Evolutionary conservation across 2,329 filamentous ascomycete species (phyloP).

Genomic region (Escovopsis weberi): DNA sequence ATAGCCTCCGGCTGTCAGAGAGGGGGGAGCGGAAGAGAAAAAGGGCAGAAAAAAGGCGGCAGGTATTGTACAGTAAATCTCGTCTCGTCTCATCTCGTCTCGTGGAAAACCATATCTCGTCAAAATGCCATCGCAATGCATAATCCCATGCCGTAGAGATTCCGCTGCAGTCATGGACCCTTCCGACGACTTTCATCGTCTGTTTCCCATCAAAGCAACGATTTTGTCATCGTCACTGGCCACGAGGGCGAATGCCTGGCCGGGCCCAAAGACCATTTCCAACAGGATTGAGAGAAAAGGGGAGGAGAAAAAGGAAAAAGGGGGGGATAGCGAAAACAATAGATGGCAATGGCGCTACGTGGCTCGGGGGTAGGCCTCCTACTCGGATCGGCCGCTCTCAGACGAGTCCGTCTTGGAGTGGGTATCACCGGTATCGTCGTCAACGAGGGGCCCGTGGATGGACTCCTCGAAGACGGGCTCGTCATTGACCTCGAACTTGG

Average conservation of each 20-base stretch:
- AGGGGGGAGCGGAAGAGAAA: neutral
- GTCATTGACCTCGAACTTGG: constrained; percentile 90
- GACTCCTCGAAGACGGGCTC: constrained; percentile 89
- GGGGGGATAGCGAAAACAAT: too few species aligned
- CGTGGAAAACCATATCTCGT: constrained; percentile 6
- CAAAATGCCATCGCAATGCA: constrained; percentile 4
- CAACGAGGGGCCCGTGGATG: constrained; percentile 51
- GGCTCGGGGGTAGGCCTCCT: constrained; percentile 4
- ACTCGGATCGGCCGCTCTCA: constrained; percentile 43
- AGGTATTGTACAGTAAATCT: constrained; percentile 15
- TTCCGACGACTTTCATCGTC: neutral
- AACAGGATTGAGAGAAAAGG: neutral
- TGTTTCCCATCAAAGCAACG: neutral
- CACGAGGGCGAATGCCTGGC: too few species aligned
- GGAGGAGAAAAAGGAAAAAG: too few species aligned
- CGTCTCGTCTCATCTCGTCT: constrained; percentile 12
- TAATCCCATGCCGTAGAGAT: constrained; percentile 1
- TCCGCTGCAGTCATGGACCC: constrained; percentile 1
- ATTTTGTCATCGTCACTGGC: neutral
- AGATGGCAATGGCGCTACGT: too few species aligned
- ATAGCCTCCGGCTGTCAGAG: constrained; percentile 6
- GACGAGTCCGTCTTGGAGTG: constrained; percentile 43
- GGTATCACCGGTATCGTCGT: constrained; percentile 41
- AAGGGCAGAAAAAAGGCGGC: too few species aligned
- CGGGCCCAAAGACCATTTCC: constrained; percentile 15